A percentile compares a stretch with the other conserved stretches of the same genome.
Evolutionary conservation across 192 early-diverging fungal genomes (phyloP).

Genomic region (Backusella australiensis): DNA sequence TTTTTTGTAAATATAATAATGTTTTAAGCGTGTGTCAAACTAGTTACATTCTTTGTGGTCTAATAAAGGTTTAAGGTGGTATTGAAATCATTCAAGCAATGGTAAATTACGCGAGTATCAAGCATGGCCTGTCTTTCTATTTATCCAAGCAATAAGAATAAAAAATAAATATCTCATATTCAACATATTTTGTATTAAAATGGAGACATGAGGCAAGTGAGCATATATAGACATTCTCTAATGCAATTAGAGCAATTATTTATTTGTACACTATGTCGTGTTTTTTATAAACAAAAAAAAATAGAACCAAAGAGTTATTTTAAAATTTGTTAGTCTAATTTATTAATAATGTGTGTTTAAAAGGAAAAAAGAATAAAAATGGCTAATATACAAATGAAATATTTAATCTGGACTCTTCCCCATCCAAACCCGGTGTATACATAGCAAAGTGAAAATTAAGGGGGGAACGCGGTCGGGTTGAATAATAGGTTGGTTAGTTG

Average conservation of each 20-base stretch:
- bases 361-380: not conserved
- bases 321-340: not conserved
- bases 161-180: too few relatives aligned
- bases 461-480: not conserved
- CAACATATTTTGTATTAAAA: not conserved
- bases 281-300: too few relatives aligned
- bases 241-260: not conserved
- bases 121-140: too few relatives aligned
- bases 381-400: slow-evolving; percentile 2
- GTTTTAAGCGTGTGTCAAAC: too few relatives aligned
- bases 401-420: slow-evolving; percentile 3
- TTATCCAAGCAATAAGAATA: too few relatives aligned
- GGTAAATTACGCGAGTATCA: too few relatives aligned
- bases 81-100: too few relatives aligned
- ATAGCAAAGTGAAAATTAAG: not conserved
- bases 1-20: too few relatives aligned
- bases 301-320: not conserved
- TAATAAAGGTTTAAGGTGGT: too few relatives aligned
- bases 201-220: not conserved
- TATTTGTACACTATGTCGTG: too few relatives aligned
- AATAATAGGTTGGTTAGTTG: slow-evolving; percentile 7
- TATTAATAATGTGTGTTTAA: not conserved
- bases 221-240: not conserved
- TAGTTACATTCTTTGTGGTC: too few relatives aligned
- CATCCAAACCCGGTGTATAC: slow-evolving; percentile 7